These are phyloP conservation scores for Ganoderma resinaceum DNA, from an alignment of 1,284 basidiomycete genomes.

Conservation along the genomic window DNA sequence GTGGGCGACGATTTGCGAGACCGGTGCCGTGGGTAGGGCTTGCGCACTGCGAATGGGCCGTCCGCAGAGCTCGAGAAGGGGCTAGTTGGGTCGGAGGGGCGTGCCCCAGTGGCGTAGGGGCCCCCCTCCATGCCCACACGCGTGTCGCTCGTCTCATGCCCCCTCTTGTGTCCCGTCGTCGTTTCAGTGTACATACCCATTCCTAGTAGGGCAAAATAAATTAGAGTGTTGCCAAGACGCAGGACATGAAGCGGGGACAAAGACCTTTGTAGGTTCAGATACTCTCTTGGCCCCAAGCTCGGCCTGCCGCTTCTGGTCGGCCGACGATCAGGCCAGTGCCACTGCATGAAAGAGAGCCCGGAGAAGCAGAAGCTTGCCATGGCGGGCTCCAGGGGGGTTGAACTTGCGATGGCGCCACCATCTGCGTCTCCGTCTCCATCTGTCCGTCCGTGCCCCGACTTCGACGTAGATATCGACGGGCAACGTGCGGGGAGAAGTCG, in stretches of 20 bases:
- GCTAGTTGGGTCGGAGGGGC: not conserved
- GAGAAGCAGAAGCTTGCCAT: not conserved
- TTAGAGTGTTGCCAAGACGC: not conserved
- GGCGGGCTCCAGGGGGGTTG: not conserved
- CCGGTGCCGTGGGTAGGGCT: conserved; percentile 6
- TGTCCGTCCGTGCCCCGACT: not conserved
- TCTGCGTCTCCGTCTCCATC: not conserved
- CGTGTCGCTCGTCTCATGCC: not conserved
- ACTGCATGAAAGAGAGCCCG: not conserved
- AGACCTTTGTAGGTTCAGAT: not conserved
- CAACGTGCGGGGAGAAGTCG: not conserved
- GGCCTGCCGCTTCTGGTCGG: not conserved
- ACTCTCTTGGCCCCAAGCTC: not conserved
- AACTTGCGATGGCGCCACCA: not conserved
- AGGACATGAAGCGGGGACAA: not conserved
- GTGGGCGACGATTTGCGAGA: conserved; percentile 11
- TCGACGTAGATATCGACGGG: not conserved
- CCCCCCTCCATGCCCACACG: not conserved
- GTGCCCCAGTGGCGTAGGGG: not conserved
- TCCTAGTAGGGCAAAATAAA: not conserved
- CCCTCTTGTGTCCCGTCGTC: not conserved
- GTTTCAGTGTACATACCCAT: not conserved
- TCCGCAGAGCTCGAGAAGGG: not conserved
- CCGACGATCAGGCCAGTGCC: not conserved
- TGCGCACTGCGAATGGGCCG: not conserved